Base-by-base conservation (phyloP, 345 rosid species). In the Euphorbia lathyris region DNA sequence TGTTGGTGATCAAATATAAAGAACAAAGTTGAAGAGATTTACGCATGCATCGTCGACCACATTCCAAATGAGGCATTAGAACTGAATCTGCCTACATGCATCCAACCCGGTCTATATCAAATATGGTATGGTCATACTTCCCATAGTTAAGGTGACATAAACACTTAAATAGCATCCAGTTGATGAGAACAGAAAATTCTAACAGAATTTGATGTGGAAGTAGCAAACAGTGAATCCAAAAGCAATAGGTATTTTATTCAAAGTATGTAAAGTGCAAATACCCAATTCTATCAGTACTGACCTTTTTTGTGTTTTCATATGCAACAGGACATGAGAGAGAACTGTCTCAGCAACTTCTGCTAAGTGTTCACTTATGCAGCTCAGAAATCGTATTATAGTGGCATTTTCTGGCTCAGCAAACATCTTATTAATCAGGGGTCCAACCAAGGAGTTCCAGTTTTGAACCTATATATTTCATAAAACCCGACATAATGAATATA, bases 331-430 rank as follows among this genome's bases (percentile, higher is more conserved):
- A 72, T 62, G 88, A 72, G 58, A 26, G 68, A 93, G 88, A 68
- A 90, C 92, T 55, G 76, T 11, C 69, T 88, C 84, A 50, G 83
- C 84, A 58, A 75, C 76, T 71, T 84, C 83, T 45, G 86, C 92
- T 75, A 91, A 75, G 70, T 83, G 79, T 56, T 93, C 97, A 60
- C 84, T 86, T 72, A 89, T 83, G 71, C 60, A 76, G 65, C 96
- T 91, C 73, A 91, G 76, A 77, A 93, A 93, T 80, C 87, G 87
- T 67, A 93, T 88, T 56, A 90, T 72, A 74, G 75, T 84, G 36
- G 92, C 87, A 86, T 93, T 93, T 76, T 91, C 83, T 78, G 98
- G 98, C 83, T 93, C 94, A 19, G 81, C 71, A 77, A 89, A 91
- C 93, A 93, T 84, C 88, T 93, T 91, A 65, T 88, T 90, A 65